Conservation (phyloP, 805 yeast genomes). For the Clavispora asparagi region DNA sequence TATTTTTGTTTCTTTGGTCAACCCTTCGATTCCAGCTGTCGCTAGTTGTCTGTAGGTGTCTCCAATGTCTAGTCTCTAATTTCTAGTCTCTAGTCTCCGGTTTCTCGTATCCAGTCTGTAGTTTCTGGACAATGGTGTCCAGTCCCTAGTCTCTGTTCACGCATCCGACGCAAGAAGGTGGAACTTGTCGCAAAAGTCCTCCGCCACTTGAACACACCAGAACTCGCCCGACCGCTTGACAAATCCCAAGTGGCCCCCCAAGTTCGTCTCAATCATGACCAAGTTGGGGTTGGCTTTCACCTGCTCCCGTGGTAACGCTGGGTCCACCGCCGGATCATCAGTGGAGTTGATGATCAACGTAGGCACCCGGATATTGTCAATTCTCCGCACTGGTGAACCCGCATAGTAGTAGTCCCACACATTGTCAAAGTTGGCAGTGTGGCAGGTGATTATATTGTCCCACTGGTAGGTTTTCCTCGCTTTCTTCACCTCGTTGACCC, state of each 20-base stretch:
- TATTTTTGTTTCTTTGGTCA: too few relatives aligned
- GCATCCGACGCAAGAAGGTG: slow-evolving; percentile 1
- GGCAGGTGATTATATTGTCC: slow-evolving; percentile 62
- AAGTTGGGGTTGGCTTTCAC: slow-evolving; percentile 54
- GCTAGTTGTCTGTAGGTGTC: too few relatives aligned
- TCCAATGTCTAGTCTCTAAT: too few relatives aligned
- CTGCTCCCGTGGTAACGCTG: slow-evolving; percentile 48
- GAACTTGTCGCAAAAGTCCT: slow-evolving; percentile 28
- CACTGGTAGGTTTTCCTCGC: slow-evolving; percentile 46
- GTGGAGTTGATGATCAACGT: slow-evolving; percentile 54
- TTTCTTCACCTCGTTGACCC: slow-evolving; percentile 45
- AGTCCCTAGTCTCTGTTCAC: too few relatives aligned
- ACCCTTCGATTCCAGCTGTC: too few relatives aligned
- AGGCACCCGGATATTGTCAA: slow-evolving; percentile 56
- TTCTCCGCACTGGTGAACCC: slow-evolving; percentile 53
- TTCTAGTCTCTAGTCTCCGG: too few relatives aligned
- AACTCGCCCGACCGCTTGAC: slow-evolving; percentile 54
- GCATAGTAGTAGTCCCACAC: slow-evolving; percentile 61
- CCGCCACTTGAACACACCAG: slow-evolving; percentile 49
- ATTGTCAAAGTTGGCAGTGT: slow-evolving; percentile 58
- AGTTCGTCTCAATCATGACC: slow-evolving; percentile 50
- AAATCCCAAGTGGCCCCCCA: slow-evolving; percentile 87
- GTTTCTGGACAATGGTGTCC: too few relatives aligned
- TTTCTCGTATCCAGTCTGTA: too few relatives aligned
- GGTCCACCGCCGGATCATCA: slow-evolving; percentile 74